A percentile compares a stretch with the other conserved stretches of the same genome.
Evolutionary conservation across 2,329 filamentous ascomycete species (phyloP).

Genomic region (Sclerotinia nivalis): DNA sequence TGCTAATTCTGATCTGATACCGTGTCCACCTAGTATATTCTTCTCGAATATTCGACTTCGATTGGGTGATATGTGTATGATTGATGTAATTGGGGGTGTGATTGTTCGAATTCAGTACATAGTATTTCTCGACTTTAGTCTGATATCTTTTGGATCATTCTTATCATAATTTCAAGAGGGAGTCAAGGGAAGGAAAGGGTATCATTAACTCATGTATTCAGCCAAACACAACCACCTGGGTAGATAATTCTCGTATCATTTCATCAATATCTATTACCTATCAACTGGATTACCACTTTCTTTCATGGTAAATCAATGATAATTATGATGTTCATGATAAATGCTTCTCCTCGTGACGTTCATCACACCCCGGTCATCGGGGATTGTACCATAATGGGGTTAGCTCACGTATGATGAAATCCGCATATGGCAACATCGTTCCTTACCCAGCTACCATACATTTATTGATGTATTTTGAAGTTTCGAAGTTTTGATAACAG

Average conservation of each 20-base stretch:
- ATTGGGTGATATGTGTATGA: not conserved
- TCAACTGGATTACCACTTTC: not conserved
- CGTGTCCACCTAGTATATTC: not conserved
- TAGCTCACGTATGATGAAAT: conserved; percentile 17
- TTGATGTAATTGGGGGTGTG: not conserved
- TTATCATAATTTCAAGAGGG: not conserved
- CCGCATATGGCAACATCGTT: conserved; percentile 9
- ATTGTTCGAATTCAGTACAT: not conserved
- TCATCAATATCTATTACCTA: too few species aligned
- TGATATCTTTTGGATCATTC: not conserved
- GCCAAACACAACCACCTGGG: too few species aligned
- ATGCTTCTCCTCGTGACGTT: not conserved
- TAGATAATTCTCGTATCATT: not conserved
- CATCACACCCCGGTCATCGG: conserved; percentile 16
- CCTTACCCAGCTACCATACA: not conserved
- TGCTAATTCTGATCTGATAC: not conserved
- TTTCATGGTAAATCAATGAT: not conserved
- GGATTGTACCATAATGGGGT: not conserved
- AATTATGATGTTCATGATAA: not conserved
- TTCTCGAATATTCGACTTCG: not conserved
- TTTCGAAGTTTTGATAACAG: not conserved
- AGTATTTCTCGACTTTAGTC: not conserved
- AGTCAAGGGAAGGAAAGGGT: not conserved
- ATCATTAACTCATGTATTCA: not conserved
- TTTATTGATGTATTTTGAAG: not conserved